Evolutionary conservation across 139 green algal genomes (phyloP), one percentile per base, ranked within the genome.

Genomic region (Marvania coccoides): DNA sequence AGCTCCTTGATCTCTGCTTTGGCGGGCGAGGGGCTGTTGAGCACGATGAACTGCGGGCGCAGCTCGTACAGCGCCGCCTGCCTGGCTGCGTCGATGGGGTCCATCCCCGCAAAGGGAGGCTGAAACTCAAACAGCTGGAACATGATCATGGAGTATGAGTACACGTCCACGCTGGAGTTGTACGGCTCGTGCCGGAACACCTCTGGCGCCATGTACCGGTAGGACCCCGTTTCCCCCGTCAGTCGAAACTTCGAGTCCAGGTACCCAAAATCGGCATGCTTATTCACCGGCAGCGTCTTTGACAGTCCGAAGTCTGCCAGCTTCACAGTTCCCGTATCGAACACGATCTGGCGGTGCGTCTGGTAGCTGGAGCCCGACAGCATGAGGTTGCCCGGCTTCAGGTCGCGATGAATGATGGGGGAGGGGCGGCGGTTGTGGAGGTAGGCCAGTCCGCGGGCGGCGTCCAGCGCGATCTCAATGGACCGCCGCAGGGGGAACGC

Each of bases 341-440:
- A 85, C 60, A 95, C 77, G 34, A 96, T 77, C 68, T 81, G 74
- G 54, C 83, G 74, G 10, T 76, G 71, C 61, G 84, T 70, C 24
- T 72, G 56, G 42, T 85, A 87, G 14, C 48, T 48, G 19, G 62
- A 75, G 38, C 89, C 89, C 13, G 69, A 72, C 37, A 95, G 86
- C 89, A 96, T 95, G 29, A 96, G 80, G 75, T 96, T 96, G 51
- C 81, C 90, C 4, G 90, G 90, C 74, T 95, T 95, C 10, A 97
- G 80, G 69, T 97, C 90, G 45, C 88, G 74, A 38, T 87, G 81
- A 10, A 88, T 74, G 54, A 87, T 80, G 47, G 75, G 48, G 37
- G 48, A 65, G 56, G 67, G 79, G 38, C 59, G 65, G 33, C 82
- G 75, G 58, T 74, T 82, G 78, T 96, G 89, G 69, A 96, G 72